A percentile compares a stretch with the other conserved stretches of the same genome.
Conservation (phyloP, 169 alveolate genomes). For the Eimeria sp. region DNA sequence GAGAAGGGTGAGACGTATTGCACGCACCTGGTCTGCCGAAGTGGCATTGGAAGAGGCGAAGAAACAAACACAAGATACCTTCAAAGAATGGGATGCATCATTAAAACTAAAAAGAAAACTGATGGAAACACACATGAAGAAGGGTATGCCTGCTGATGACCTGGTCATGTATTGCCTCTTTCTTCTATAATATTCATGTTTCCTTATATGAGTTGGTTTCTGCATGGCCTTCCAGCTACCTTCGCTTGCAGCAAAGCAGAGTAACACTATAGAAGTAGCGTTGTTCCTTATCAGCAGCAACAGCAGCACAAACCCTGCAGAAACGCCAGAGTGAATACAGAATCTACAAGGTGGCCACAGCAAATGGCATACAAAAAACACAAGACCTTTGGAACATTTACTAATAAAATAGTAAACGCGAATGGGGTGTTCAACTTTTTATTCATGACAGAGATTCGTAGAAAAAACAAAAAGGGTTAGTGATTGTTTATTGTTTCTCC, state of each 20-base stretch:
- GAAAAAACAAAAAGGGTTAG: background rate
- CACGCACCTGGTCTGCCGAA: background rate
- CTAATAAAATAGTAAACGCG: no score
- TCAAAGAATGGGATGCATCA: background rate
- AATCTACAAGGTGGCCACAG: background rate
- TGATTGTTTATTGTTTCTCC: background rate
- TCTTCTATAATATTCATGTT: background rate
- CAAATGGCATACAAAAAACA: background rate
- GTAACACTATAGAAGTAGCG: background rate
- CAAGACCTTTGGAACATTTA: no score
- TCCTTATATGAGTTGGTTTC: background rate
- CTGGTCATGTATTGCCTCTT: constrained; percentile 1
- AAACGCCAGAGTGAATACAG: background rate
- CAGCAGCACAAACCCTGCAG: no score
- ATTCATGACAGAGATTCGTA: background rate
- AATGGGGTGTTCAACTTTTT: no score
- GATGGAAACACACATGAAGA: background rate
- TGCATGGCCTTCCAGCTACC: background rate
- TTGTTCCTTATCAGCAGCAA: background rate
- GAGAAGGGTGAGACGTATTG: background rate
- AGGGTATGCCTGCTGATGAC: background rate
- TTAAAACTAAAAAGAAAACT: background rate
- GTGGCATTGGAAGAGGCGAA: background rate
- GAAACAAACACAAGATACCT: background rate
- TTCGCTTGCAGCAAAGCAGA: background rate